These are phyloP conservation scores for Quercus mongolica DNA, from an alignment of 306 rosid species.

Conservation along the genomic window DNA sequence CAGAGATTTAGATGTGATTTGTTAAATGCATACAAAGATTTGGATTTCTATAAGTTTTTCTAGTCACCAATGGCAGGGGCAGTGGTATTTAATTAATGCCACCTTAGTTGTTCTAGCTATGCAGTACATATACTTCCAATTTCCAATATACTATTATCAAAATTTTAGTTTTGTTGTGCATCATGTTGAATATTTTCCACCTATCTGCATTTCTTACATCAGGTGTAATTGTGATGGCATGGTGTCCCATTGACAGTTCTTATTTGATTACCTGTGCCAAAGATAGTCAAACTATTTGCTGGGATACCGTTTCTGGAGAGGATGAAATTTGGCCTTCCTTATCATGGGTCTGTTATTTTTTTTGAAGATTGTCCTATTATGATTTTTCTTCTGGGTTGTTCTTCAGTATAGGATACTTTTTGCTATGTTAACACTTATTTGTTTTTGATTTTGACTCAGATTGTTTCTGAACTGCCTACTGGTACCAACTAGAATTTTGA, in stretches of 20 bases:
- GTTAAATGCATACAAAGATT: not conserved
- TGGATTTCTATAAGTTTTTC: not conserved
- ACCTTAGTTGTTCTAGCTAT: no score
- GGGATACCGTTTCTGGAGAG: constrained; percentile 96
- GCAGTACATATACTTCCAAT: no score
- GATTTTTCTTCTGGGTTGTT: not conserved
- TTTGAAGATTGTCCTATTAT: not conserved
- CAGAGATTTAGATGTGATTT: not conserved
- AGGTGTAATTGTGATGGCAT: no score
- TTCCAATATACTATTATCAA: no score
- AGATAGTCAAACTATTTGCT: constrained; percentile 88
- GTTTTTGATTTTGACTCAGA: constrained; percentile 40
- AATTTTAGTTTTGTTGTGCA: no score
- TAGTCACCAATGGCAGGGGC: not conserved
- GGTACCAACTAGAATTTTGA: constrained; percentile 97
- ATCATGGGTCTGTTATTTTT: not conserved
- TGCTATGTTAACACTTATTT: constrained; percentile 16
- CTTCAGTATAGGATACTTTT: constrained; percentile 6
- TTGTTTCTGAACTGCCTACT: constrained; percentile 84
- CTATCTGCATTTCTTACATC: no score
- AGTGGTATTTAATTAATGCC: not conserved
- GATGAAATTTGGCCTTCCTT: constrained; percentile 27
- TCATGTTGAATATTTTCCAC: no score
- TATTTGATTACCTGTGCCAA: constrained; percentile 14
- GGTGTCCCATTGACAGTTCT: no score